phyloP scores from a whole-genome alignment of 1,139 yeast genomes.

The Wickerhamomyces sp. region DNA sequence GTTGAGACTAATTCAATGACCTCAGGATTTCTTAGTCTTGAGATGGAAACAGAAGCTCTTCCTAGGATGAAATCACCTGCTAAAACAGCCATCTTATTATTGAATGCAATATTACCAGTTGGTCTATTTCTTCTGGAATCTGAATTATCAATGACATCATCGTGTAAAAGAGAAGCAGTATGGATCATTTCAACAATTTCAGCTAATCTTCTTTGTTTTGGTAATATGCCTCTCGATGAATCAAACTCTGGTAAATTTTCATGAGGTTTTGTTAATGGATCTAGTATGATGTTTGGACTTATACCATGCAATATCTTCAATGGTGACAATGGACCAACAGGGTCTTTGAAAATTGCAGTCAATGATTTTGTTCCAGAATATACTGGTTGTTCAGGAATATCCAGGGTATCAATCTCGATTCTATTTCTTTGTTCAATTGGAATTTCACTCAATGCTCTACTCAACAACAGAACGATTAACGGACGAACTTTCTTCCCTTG shows the following conservation, averaged over 20 bases:
- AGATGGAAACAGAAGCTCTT: conserved; percentile 93
- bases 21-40: conserved; percentile 91
- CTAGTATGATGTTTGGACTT: conserved; percentile 72
- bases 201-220: conserved; percentile 91
- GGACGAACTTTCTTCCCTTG: conserved; percentile 97
- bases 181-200: conserved; percentile 98
- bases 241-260: conserved; percentile 64
- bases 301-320: conserved; percentile 81
- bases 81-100: conserved; percentile 94
- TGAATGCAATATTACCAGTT: conserved; percentile 88
- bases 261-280: conserved; percentile 82
- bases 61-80: conserved; percentile 96
- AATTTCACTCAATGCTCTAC: conserved; percentile 75
- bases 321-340: conserved; percentile 56
- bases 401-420: conserved; percentile 52
- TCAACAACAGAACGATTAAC: conserved; percentile 71
- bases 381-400: conserved; percentile 60
- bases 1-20: conserved; percentile 93
- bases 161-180: conserved; percentile 94
- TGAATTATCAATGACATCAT: conserved; percentile 92
- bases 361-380: conserved; percentile 38
- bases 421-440: conserved; percentile 68
- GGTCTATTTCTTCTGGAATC: conserved; percentile 90
- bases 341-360: conserved; percentile 22
- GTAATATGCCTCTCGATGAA: conserved; percentile 63